Base-by-base conservation (phyloP, 306 rosid species). In the Prunus armeniaca region DNA sequence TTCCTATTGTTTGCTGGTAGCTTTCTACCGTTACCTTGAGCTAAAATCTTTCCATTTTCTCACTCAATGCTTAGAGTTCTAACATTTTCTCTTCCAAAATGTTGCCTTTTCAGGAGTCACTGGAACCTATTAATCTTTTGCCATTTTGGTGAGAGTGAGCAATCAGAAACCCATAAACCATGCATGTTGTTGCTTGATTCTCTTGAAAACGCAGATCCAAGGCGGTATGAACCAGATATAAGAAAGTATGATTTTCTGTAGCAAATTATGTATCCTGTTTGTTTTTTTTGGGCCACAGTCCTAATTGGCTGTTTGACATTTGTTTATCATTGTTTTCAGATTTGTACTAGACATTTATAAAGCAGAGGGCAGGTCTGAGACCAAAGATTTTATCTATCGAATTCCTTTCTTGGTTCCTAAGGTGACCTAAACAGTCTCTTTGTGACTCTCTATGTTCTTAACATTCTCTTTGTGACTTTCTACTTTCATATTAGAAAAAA, bases 111-210 rank as follows among this genome's bases (percentile, higher is more conserved):
- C 52, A 93, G 96, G 98, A 75, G 78, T 52, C 96, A 93, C 66
- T 90, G 98, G 98, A 87, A 80, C 82, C 90, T 93, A 77, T 76
- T 93, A 81, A 93, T 89, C 80, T 79, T 93, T 58, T 93, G 96
- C 80, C 87, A 93, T 81, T 89, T 93, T 81, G 91, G 89, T 69
- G 88, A 80, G 81, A 85, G 77, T 73, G 67, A 51, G 73, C 75
- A 76, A 58, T 89, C 91, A 58, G 51, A 76, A 71, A 72, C 86
- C 22, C 74, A 75, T 67, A 83, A 76, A 57, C 87, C 83, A 47
- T 93, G 98, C 82, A 90, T 93, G 91, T 62, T 90, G 75, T 79
- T 93, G 88, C 87, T 93, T 65, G 98, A 93, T 85, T 93, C 96
- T 54, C 96, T 93, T 61, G 84, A 77, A 79, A 81, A 18, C 51